Base-by-base conservation (phyloP, 2,329 filamentous ascomycete species). In the Aphanocladium album region DNA sequence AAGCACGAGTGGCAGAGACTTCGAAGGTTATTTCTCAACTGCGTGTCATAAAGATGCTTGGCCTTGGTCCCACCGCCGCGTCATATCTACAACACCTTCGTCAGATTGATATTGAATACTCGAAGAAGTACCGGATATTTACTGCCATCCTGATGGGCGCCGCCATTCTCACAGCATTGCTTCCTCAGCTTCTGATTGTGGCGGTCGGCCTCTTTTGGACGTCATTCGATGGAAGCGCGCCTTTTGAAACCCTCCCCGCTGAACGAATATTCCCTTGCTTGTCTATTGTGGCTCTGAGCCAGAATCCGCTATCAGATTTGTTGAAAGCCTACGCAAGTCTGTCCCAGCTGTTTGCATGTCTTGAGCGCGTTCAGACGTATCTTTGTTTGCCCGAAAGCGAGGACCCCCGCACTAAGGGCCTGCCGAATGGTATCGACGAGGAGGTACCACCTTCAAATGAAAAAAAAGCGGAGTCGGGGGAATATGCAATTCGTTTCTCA, bases 161-260 rank as follows among this genome's bases (percentile, higher is more conserved):
- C 7, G 16, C 41, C 11, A 45, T 45, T 19, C 19, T 45, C 19
- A 23, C 41, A 19, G 41, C 41, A 19, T 23, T 45, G n/a, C 41
- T 45, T 5, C 41, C 41, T 9, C 25, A 25, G 11, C 17, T 52
- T 19, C 49, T 52, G 25, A 33, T 27, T 17, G 30, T 52, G 3
- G 49, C 49, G 27, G 49, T 30, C 12, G 49, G 49, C 14, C 49
- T 52, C 49, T 52, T 52, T n/a, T 52, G 49, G 49, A 52, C 49
- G 9, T 33, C 49, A 21, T 52, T 52, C 17, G 49, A 35, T n/a
- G 49, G 49, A n/a, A 37, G 8, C n/a, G 2, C 30, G 5, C 27
- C 9, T n/a, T 12, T 27, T 19, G 12, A 23, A 7, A 45, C 41
- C 19, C n/a, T 45, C 3, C 41, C 41, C 5, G 41, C n/a, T 16